A percentile compares a stretch with the other conserved stretches of the same genome.
Conservation (phyloP, 2,329 filamentous ascomycete species). For the Gaeumannomyces tritici region DNA sequence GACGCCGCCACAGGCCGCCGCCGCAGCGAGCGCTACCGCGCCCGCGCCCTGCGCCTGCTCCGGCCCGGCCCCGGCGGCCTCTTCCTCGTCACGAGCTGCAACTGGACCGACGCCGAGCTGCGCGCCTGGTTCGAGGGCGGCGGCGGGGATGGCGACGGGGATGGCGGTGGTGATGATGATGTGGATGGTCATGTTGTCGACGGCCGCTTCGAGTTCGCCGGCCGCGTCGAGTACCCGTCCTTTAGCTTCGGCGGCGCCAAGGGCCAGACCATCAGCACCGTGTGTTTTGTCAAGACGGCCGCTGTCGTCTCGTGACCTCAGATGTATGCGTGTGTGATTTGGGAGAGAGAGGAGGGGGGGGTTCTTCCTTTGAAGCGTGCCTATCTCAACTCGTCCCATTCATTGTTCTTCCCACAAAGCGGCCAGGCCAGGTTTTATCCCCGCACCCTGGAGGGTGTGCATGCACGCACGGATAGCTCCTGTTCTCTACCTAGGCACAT, state of each 20-base stretch:
- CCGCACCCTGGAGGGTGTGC: too few relatives aligned
- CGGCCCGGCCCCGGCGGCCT: conserved; percentile 62
- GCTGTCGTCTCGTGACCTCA: not conserved
- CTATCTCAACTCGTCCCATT: too few relatives aligned
- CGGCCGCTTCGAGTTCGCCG: conserved; percentile 48
- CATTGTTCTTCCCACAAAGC: too few relatives aligned
- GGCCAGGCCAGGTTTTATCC: too few relatives aligned
- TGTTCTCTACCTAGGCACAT: too few relatives aligned
- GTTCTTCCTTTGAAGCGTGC: too few relatives aligned
- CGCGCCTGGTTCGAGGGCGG: conserved; percentile 61
- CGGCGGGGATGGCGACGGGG: conserved; percentile 9
- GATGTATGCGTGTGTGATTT: not conserved
- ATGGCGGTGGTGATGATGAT: too few relatives aligned
- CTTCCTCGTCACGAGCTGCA: conserved; percentile 87
- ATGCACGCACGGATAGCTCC: too few relatives aligned
- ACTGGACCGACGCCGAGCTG: conserved; percentile 92
- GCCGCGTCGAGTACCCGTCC: conserved; percentile 67
- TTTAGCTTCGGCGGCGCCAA: conserved; percentile 86
- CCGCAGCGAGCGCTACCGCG: conserved; percentile 66
- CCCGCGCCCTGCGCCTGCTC: conserved; percentile 58
- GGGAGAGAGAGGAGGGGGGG: too few relatives aligned
- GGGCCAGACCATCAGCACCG: conserved; percentile 79
- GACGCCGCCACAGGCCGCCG: conserved; percentile 34
- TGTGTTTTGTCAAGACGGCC: conserved; percentile 57
- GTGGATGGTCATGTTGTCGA: too few relatives aligned